phyloP scores from a whole-genome alignment of 202 grass and related monocot species.

The Setaria italica region DNA sequence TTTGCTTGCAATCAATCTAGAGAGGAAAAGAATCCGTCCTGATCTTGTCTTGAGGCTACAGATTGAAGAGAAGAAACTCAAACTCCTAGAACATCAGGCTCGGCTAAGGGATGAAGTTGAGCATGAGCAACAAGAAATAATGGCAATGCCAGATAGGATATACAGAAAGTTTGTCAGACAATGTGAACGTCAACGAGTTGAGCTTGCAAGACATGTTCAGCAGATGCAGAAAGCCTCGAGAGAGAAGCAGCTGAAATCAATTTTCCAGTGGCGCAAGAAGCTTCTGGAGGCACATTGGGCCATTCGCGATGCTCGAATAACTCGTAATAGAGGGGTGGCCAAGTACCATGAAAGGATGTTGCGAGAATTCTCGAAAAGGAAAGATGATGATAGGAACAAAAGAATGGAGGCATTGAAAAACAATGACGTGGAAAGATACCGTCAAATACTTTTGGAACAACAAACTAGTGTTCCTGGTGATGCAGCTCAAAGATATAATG shows the following conservation, averaged over 20 bases:
- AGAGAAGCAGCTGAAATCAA: constrained; percentile 93
- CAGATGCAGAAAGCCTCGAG: constrained; percentile 84
- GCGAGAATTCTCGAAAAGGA: constrained; percentile 95
- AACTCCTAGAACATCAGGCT: constrained; percentile 83
- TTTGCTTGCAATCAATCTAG: constrained; percentile 89
- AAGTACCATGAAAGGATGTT: constrained; percentile 99
- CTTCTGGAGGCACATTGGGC: constrained; percentile 94
- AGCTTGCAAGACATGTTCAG: constrained; percentile 84
- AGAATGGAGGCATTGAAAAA: constrained; percentile 99
- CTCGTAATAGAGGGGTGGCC: constrained; percentile 88
- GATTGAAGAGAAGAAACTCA: constrained; percentile 98
- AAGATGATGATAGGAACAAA: constrained; percentile 95
- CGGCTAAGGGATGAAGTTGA: constrained; percentile 95
- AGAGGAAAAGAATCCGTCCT: constrained; percentile 91
- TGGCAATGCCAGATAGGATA: constrained; percentile 93
- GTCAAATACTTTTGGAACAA: constrained; percentile 93
- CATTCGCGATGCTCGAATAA: constrained; percentile 93
- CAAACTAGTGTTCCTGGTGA: constrained; percentile 92
- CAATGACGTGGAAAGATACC: constrained; percentile 97
- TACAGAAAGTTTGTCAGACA: constrained; percentile 96
- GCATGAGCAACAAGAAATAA: constrained; percentile 96
- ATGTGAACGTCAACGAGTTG: constrained; percentile 86
- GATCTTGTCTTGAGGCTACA: constrained; percentile 93
- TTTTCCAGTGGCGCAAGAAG: constrained; percentile 97
- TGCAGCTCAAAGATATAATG: constrained; percentile 90